Evolutionary conservation across 208 protist genomes (phyloP).

Genomic region (Entamoeba invadens): DNA sequence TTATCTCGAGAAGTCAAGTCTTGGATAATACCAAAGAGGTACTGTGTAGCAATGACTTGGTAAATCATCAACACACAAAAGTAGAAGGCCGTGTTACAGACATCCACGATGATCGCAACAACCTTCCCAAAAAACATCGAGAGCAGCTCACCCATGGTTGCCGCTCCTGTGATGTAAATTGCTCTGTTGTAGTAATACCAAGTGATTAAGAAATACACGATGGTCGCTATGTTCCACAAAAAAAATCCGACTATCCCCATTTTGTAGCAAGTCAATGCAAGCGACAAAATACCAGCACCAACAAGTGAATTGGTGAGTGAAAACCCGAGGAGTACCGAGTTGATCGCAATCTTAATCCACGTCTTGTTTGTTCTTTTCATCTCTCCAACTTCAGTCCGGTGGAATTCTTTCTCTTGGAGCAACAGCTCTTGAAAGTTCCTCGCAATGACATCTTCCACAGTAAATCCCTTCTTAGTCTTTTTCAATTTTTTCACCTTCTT

Average conservation of each 20-base stretch:
- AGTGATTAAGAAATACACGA: not conserved
- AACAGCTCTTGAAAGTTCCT: not conserved
- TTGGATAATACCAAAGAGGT: not conserved
- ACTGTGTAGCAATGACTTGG: not conserved
- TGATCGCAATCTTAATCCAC: not conserved
- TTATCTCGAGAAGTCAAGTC: not conserved
- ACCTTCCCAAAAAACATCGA: not conserved
- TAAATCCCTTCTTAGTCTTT: not conserved
- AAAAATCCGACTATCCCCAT: not conserved
- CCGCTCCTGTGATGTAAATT: not conserved
- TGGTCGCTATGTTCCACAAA: not conserved
- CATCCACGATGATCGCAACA: not conserved
- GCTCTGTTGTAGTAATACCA: not conserved
- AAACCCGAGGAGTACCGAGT: not conserved
- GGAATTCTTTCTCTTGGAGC: not conserved
- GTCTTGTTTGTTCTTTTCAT: not conserved
- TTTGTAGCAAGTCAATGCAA: not conserved
- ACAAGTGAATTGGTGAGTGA: not conserved
- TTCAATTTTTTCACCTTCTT: not conserved
- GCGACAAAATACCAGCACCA: not conserved
- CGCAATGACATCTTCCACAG: not conserved
- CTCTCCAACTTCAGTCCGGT: not conserved
- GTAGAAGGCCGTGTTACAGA: not conserved
- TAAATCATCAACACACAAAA: not conserved
- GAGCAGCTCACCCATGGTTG: not conserved